Percentiles rank a stretch among this genome's conserved stretches.
Conservation (phyloP, 2,329 filamentous ascomycete genomes). For the Cladophialophora carrionii region DNA sequence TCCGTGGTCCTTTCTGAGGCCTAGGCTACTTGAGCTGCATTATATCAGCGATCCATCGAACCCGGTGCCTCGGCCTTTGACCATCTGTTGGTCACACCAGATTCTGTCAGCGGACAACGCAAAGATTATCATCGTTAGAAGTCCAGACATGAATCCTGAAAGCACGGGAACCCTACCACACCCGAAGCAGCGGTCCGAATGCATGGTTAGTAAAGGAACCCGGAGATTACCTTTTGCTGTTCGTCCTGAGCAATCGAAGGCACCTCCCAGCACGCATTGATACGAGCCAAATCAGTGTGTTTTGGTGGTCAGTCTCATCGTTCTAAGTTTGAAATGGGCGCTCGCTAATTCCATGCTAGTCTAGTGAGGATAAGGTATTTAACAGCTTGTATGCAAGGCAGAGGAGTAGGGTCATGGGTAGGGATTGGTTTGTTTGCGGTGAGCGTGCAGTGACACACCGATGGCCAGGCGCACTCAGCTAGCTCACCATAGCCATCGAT, state of each 20-base stretch:
- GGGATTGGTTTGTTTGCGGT: not conserved
- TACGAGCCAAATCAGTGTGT: not conserved
- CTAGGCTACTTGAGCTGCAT: not conserved
- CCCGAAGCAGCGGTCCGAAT: not conserved
- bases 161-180: not conserved
- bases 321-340: not conserved
- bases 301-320: not conserved
- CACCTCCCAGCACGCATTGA: not conserved
- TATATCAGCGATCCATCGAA: not conserved
- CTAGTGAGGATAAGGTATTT: not conserved
- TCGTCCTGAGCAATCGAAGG: not conserved
- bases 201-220: not conserved
- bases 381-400: not conserved
- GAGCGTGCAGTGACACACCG: not conserved
- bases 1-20: not conserved
- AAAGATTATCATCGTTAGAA: not conserved
- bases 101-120: not conserved
- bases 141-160: not conserved
- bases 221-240: not conserved
- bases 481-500: not conserved
- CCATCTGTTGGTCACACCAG: not conserved
- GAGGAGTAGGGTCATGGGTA: not conserved
- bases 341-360: not conserved
- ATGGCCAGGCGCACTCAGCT: not conserved
- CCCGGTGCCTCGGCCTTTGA: not conserved